Conservation (phyloP, 2,329 filamentous ascomycete genomes). For the Penicillium sp. region DNA sequence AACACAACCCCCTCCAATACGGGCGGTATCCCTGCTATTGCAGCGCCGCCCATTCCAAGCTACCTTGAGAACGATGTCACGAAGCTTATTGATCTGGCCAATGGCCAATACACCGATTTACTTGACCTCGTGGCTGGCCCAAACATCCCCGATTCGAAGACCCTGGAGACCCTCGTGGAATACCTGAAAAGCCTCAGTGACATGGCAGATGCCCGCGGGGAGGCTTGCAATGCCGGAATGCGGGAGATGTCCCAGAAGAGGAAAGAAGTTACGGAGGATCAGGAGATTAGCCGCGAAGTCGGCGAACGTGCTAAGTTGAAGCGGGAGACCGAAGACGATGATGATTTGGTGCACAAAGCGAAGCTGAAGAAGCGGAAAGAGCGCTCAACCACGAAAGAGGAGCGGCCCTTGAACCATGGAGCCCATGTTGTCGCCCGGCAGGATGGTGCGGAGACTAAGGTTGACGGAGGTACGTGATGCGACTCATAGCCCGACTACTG, state of each 20-base stretch:
- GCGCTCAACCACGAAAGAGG: constrained; percentile 65
- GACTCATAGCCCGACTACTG: constrained; percentile 5
- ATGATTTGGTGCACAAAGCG: constrained; percentile 58
- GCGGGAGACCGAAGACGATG: constrained; percentile 52
- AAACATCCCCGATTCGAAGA: constrained; percentile 56
- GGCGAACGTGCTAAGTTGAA: constrained; percentile 58
- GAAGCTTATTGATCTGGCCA: constrained; percentile 55
- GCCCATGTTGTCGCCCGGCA: constrained; percentile 69
- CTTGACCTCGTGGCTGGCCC: constrained; percentile 61
- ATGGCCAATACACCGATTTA: constrained; percentile 63
- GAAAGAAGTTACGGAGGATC: constrained; percentile 62
- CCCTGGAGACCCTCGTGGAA: constrained; percentile 57
- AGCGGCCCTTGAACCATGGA: constrained; percentile 65
- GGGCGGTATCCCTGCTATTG: constrained; percentile 51
- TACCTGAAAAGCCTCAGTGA: constrained; percentile 63
- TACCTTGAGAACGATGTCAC: constrained; percentile 62
- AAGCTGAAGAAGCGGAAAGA: constrained; percentile 85
- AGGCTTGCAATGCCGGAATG: constrained; percentile 65
- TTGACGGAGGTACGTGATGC: constrained; percentile 57
- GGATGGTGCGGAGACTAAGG: constrained; percentile 65
- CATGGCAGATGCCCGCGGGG: constrained; percentile 62
- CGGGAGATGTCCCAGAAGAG: constrained; percentile 63
- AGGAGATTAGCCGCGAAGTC: constrained; percentile 55
- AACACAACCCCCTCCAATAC: constrained; percentile 68
- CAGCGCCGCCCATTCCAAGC: constrained; percentile 47